Evolutionary conservation across 2,329 filamentous ascomycete species (phyloP), one percentile per base, ranked within the genome.

Genomic region (Fusarium nematophilum): DNA sequence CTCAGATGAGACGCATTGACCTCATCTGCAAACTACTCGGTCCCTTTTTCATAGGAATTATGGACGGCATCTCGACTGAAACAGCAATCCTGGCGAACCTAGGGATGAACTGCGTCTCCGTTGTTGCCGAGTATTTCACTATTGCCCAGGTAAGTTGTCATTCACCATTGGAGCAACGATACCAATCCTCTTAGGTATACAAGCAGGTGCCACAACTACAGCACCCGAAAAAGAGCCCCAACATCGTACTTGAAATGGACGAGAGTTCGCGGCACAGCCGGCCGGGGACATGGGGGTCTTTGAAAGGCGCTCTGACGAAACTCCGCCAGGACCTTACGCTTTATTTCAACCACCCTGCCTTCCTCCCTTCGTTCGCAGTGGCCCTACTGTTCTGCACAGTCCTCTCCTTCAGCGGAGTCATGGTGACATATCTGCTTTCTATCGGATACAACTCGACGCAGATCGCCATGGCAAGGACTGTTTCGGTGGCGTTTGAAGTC

Each of bases 351-450:
- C 85, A 89, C 57, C 76, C 73, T 0, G 86, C 82, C 1, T 84
- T 89, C 58, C 73, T 88, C 1, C 82, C 88, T 0, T 90, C 87
- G 0, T 78, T 90, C 43, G 77, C 86, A 0, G 75, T 83, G 0
- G 78, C 85, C 0, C 71, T 90, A 0, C 80, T 89, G 2, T 89
- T 89, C 67, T 76, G 89, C 42, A 90, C 85, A 0, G 85, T 87
- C 0, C 73, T 88, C 3, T 81, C 78, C 6, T 86, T 87, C 62
- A 76, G 78, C 1, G 85, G 85, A 0, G 86, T 88, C 64, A 88
- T 89, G 85, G 78, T 87, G 47, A 88, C 87, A 1, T 90, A 85
- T 62, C 79, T 90, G 3, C 73, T 88, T 5, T 79, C 83, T 0
- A 70, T 78, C 4, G 83, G 83, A 17, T 83, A 83, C 64, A 81